These are phyloP conservation scores for Cadophora gregata DNA, from an alignment of 2,329 filamentous ascomycete genomes.

Conservation along the genomic window DNA sequence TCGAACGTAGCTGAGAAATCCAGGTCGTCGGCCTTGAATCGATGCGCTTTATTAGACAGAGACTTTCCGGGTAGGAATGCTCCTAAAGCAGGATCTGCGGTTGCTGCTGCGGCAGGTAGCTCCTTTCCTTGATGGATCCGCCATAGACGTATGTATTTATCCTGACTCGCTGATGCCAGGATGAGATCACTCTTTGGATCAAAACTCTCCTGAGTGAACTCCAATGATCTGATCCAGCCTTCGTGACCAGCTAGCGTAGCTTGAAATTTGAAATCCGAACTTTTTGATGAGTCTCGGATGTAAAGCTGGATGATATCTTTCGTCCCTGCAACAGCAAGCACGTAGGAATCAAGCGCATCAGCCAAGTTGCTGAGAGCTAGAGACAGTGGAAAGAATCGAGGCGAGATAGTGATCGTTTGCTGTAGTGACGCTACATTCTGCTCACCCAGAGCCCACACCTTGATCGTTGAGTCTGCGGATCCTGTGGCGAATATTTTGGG, in stretches of 20 bases:
- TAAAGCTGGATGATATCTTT: constrained; percentile 83
- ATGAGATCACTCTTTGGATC: constrained; percentile 69
- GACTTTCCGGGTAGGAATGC: constrained; percentile 71
- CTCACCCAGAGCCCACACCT: constrained; percentile 68
- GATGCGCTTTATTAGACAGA: constrained; percentile 88
- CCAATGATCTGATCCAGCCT: constrained; percentile 89
- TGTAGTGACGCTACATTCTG: constrained; percentile 57
- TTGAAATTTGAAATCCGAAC: constrained; percentile 67
- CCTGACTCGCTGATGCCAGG: constrained; percentile 92
- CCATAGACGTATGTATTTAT: constrained; percentile 97
- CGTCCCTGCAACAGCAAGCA: constrained; percentile 88
- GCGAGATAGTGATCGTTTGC: constrained; percentile 74
- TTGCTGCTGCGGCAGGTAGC: constrained; percentile 60
- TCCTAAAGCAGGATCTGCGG: constrained; percentile 62
- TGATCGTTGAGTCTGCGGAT: constrained; percentile 76
- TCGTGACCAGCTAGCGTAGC: constrained; percentile 88
- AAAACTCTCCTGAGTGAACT: constrained; percentile 70
- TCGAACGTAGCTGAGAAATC: constrained; percentile 90
- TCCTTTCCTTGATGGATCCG: constrained; percentile 75
- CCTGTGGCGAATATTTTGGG: constrained; percentile 72
- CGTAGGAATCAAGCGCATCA: constrained; percentile 54
- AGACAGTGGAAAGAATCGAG: constrained; percentile 82
- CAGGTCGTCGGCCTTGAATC: constrained; percentile 62
- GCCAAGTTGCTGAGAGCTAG: constrained; percentile 71
- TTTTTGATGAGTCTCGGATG: constrained; percentile 54